A percentile compares a stretch with the other conserved stretches of the same genome.
These are phyloP conservation scores for Metarhizium anisopliae DNA, from an alignment of 2,329 filamentous ascomycete genomes.

Conservation along the genomic window DNA sequence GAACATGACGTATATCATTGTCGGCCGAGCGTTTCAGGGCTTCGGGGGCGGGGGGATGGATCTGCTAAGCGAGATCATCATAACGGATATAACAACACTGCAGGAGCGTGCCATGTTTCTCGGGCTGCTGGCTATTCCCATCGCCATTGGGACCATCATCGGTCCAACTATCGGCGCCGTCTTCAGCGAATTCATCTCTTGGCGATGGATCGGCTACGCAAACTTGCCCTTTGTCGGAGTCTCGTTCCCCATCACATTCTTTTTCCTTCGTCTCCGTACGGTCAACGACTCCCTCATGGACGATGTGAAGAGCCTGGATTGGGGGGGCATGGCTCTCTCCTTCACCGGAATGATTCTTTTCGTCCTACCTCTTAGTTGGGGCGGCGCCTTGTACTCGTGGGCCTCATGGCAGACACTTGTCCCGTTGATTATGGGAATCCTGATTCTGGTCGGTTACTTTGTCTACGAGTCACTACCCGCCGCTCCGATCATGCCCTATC, in stretches of 20 bases:
- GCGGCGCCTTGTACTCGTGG: conserved; percentile 23
- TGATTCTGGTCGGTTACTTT: conserved; percentile 17
- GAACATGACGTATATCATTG: conserved; percentile 19
- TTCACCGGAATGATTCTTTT: conserved; percentile 15
- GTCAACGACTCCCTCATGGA: not conserved
- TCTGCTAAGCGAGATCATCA: conserved; percentile 19
- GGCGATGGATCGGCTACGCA: conserved; percentile 27
- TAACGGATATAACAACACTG: conserved; percentile 25
- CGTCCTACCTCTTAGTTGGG: conserved; percentile 25
- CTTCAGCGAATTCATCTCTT: conserved; percentile 14
- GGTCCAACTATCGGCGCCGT: conserved; percentile 18
- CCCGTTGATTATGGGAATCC: conserved; percentile 20
- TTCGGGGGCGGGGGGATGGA: conserved; percentile 23
- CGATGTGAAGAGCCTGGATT: conserved; percentile 23
- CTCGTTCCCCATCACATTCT: conserved; percentile 9
- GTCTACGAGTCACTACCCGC: conserved; percentile 18
- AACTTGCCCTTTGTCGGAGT: conserved; percentile 20
- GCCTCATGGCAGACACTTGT: conserved; percentile 22
- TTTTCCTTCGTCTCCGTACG: conserved; percentile 14
- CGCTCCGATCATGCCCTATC: conserved; percentile 20
- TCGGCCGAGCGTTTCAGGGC: conserved; percentile 24
- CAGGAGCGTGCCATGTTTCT: conserved; percentile 20
- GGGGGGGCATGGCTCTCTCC: conserved; percentile 20
- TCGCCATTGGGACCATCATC: conserved; percentile 11
- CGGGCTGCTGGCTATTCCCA: conserved; percentile 15